Percentiles rank a stretch among this genome's conserved stretches.
These are phyloP conservation scores for Paraglomus brasilianum DNA, from an alignment of 192 early-diverging fungal species.

Conservation along the genomic window DNA sequence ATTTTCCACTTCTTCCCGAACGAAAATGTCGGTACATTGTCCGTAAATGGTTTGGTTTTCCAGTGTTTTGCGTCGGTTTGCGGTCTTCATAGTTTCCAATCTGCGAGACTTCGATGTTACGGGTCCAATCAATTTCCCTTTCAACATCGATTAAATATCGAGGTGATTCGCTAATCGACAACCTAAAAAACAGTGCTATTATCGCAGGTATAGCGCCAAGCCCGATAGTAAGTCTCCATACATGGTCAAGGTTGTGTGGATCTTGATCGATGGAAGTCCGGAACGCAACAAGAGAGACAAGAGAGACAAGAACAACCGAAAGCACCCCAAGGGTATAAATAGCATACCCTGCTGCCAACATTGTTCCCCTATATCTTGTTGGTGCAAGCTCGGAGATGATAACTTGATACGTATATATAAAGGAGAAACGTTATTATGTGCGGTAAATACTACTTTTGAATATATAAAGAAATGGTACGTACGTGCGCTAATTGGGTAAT, in stretches of 20 bases:
- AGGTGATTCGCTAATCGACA: conserved; percentile 92
- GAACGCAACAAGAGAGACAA: conserved; percentile 74
- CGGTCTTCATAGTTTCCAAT: too few relatives aligned
- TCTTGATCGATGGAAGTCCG: conserved; percentile 66
- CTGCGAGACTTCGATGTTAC: conserved; percentile 26
- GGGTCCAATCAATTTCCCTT: conserved; percentile 37
- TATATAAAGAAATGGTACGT: too few relatives aligned
- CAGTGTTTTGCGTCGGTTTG: too few relatives aligned
- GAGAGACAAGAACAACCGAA: conserved; percentile 70
- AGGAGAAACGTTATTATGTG: conserved; percentile 50
- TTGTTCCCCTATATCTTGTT: conserved; percentile 73
- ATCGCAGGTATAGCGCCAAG: conserved; percentile 82
- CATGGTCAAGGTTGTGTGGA: conserved; percentile 72
- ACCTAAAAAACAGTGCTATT: conserved; percentile 82
- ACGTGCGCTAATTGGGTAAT: conserved; percentile 60
- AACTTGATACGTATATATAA: conserved; percentile 81
- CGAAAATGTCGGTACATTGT: too few relatives aligned
- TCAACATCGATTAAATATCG: conserved; percentile 59
- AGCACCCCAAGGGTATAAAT: conserved; percentile 93
- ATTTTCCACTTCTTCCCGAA: too few relatives aligned
- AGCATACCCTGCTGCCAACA: conserved; percentile 81
- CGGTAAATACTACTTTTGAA: too few relatives aligned
- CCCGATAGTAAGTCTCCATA: conserved; percentile 88
- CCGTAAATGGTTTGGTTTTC: too few relatives aligned
- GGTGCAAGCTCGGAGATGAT: conserved; percentile 92